These are phyloP conservation scores for Xylaria intraflava DNA, from an alignment of 495 filamentous ascomycete species.

Conservation along the genomic window DNA sequence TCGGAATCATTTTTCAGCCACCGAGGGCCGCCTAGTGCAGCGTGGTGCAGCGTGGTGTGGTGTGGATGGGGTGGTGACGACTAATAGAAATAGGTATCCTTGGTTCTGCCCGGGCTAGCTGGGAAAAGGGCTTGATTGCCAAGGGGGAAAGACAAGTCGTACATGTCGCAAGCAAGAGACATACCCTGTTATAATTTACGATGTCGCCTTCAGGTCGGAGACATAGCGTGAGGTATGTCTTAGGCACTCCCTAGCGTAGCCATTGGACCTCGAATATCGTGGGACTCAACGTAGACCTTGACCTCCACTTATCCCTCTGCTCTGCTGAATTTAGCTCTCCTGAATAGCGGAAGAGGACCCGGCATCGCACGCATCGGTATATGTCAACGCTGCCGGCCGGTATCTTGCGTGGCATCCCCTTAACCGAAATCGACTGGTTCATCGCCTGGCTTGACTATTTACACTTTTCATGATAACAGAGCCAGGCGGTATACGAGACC, in stretches of 20 bases:
- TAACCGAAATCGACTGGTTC: not conserved
- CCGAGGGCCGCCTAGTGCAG: not conserved
- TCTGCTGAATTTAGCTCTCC: not conserved
- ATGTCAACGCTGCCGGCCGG: not conserved
- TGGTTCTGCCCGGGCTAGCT: not conserved
- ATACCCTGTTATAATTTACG: too few relatives aligned
- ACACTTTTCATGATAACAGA: too few relatives aligned
- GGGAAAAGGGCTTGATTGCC: not conserved
- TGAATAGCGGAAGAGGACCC: too few relatives aligned
- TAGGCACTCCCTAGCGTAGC: not conserved
- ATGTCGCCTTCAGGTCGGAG: too few relatives aligned
- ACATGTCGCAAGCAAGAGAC: too few relatives aligned
- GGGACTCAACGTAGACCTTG: not conserved
- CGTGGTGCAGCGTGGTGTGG: not conserved
- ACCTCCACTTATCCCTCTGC: not conserved
- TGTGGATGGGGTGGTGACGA: not conserved
- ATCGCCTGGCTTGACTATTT: not conserved
- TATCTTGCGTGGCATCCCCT: not conserved
- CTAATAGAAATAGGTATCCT: not conserved
- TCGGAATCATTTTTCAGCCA: not conserved
- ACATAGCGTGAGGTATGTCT: too few relatives aligned
- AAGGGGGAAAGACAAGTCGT: too few relatives aligned
- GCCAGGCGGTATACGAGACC: not conserved
- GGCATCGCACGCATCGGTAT: not conserved
- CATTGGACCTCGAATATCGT: not conserved